Evolutionary conservation across 495 filamentous ascomycete species (phyloP).

Genomic region (Penicillium crystallinum): DNA sequence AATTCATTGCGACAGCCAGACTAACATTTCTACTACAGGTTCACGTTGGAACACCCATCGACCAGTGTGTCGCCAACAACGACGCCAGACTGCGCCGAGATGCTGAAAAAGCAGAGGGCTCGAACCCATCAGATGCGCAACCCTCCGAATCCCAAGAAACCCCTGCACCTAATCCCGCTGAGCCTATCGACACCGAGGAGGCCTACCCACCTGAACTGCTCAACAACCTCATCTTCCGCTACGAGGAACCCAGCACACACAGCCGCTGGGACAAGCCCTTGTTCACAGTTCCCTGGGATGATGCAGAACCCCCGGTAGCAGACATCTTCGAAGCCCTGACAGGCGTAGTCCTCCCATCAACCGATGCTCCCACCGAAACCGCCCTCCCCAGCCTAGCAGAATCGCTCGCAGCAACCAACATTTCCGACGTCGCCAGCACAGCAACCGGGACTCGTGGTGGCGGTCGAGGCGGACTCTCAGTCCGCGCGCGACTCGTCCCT

Average conservation of each 20-base stretch:
- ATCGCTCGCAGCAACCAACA: conserved; percentile 21
- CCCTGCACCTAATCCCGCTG: background rate
- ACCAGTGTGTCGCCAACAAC: conserved; percentile 53
- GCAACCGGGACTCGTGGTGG: conserved; percentile 17
- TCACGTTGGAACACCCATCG: conserved; percentile 74
- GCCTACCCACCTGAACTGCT: conserved; percentile 65
- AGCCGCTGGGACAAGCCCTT: conserved; percentile 91
- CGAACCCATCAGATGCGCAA: background rate
- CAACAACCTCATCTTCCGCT: conserved; percentile 90
- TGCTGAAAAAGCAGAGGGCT: background rate
- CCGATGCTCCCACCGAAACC: conserved; percentile 19
- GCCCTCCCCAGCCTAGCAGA: conserved; percentile 20
- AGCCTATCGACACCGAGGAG: conserved; percentile 36
- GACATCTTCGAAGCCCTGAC: conserved; percentile 77
- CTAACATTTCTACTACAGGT: conserved; percentile 39
- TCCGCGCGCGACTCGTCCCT: conserved; percentile 51
- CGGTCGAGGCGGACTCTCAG: conserved; percentile 10
- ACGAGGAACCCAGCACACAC: conserved; percentile 95
- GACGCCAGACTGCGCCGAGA: conserved; percentile 30
- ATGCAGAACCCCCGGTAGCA: conserved; percentile 58
- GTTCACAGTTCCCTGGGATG: conserved; percentile 81
- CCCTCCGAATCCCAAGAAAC: background rate
- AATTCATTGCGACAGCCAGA: background rate
- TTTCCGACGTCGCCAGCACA: conserved; percentile 32
- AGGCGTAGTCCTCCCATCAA: conserved; percentile 33